Conservation (phyloP, 179 eudicot species). For the Sideroxylon spinosum region DNA sequence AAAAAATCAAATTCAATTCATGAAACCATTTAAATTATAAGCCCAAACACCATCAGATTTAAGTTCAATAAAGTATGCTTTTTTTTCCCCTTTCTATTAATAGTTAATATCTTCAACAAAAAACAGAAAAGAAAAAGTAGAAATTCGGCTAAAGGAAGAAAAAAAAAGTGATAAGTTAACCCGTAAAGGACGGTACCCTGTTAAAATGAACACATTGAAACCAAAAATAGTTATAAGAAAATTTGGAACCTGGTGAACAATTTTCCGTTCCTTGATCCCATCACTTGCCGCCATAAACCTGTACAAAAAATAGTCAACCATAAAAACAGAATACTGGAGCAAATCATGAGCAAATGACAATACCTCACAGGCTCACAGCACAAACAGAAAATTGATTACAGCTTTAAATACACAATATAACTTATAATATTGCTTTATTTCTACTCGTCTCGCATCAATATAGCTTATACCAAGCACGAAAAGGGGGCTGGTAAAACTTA, state of each 20-base stretch:
- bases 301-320: slow-evolving; percentile 16
- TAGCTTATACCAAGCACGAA: background rate
- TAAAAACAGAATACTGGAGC: slow-evolving; percentile 5
- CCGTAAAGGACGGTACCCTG: background rate
- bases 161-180: background rate
- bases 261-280: slow-evolving; percentile 70
- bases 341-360: background rate
- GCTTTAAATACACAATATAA: background rate
- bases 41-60: background rate
- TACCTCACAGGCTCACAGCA: background rate
- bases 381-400: background rate
- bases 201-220: background rate
- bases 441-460: background rate
- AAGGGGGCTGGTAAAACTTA: background rate
- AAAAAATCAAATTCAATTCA: background rate
- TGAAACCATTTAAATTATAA: background rate
- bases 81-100: background rate
- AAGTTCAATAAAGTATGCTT: background rate
- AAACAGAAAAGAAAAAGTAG: background rate
- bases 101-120: background rate
- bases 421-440: background rate
- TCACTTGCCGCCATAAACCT: slow-evolving; percentile 95
- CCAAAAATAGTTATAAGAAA: slow-evolving; percentile 9
- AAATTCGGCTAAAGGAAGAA: too few relatives aligned
- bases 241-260: slow-evolving; percentile 60